Base-by-base conservation (phyloP, 176 grass and related monocot genomes). In the Pontederia crassipes region DNA sequence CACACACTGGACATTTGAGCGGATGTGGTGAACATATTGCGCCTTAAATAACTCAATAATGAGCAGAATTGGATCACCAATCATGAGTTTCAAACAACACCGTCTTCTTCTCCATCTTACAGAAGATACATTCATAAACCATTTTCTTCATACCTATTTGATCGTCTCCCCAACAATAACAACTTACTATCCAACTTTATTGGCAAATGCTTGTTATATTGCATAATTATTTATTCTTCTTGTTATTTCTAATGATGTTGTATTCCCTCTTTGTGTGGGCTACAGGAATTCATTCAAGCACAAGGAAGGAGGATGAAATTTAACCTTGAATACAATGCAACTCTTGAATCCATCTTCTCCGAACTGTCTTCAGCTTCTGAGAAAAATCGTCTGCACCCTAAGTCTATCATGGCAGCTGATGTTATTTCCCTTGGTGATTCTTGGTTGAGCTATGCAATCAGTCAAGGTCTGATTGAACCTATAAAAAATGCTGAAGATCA, bases 221-320 rank as follows among this genome's bases (percentile, higher is more conserved):
- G 2, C 6, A 40, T 40, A 40, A 40, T 17, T 48, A 27, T 20
- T 11, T 45, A 4, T 0, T 55, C 8, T 46, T 50, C 1, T n/a
- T 8, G 32, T 60, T 64, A 17, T 55, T 28, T 12, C 35, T 26
- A 40, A 45, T 16, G 16, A 16, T 80, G 17, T 17, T n/a, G 32
- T 81, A 61, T 26, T 55, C 8, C 48, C 46, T 51, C 3, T 57
- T 46, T 6, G 14, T 18, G 60, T 82, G 9, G 12, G 67, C 17
- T 64, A 7, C 64, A 97, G 92, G 92, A 97, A 73, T 97, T 97
- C 28, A 58, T 83, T 66, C 75, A 85, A 74, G 79, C 49, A 10
- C 87, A 91, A 81, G 87, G 92, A 14, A 97, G 81, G 74, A 88
- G 92, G 58, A 45, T 97, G 52, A 91, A 88, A 15, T 71, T 97